Conservation (phyloP, 2,329 filamentous ascomycete genomes). For the Coleophoma crateriformis region DNA sequence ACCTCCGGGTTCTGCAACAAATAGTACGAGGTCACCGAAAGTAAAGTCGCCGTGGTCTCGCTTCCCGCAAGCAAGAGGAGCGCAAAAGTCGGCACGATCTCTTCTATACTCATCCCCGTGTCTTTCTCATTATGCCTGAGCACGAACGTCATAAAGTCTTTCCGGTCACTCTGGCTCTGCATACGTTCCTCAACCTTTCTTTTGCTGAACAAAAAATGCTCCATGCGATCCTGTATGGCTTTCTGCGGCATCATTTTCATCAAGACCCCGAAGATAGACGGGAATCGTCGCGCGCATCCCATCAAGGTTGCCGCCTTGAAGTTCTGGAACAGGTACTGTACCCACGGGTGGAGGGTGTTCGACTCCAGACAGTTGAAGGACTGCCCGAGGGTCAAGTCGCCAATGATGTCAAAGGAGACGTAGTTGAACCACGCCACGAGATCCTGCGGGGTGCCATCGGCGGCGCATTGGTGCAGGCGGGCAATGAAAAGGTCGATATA, state of each 20-base stretch:
- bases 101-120: conserved; percentile 7
- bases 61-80: conserved; percentile 15
- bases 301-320: not conserved
- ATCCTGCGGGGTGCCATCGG: conserved; percentile 18
- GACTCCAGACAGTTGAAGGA: conserved; percentile 22
- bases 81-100: not conserved
- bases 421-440: conserved; percentile 21
- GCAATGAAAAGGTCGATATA: conserved; percentile 22
- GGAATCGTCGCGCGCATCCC: not conserved
- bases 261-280: not conserved
- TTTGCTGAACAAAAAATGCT: not conserved
- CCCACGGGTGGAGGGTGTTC: conserved; percentile 17
- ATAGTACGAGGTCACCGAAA: conserved; percentile 13
- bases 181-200: not conserved
- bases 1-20: conserved; percentile 1
- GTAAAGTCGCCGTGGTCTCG: conserved; percentile 26
- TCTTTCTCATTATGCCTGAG: conserved; percentile 16
- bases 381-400: conserved; percentile 26
- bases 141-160: not conserved
- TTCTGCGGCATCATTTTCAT: not conserved
- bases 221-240: not conserved
- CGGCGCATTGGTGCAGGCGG: conserved; percentile 13
- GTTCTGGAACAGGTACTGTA: not conserved
- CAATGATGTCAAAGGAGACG: conserved; percentile 22
- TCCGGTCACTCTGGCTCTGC: not conserved